Evolutionary conservation across 805 yeast species (phyloP).

Genomic region (Hemisphaericaspora nanyangensis): DNA sequence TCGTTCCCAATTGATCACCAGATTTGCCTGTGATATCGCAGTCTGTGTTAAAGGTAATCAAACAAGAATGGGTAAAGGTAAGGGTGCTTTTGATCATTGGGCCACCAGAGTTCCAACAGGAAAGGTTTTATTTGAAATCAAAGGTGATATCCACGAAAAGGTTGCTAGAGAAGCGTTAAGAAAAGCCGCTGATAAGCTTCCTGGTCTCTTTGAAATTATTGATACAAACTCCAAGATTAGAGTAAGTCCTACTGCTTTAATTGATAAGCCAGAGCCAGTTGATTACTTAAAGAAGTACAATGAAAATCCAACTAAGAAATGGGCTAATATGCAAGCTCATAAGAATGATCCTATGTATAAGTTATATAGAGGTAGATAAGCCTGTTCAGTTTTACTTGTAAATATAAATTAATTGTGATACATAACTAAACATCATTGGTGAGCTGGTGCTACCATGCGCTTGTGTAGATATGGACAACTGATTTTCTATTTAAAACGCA

Average conservation of each 20-base stretch:
- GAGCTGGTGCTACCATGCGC: too few relatives aligned
- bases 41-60: conserved; percentile 97
- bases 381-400: too few relatives aligned
- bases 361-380: conserved; percentile 59
- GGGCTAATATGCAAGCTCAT: conserved; percentile 50
- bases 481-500: too few relatives aligned
- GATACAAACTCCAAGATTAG: conserved; percentile 61
- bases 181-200: conserved; percentile 87
- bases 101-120: conserved; percentile 96
- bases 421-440: too few relatives aligned
- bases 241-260: conserved; percentile 61
- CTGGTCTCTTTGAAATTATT: conserved; percentile 87
- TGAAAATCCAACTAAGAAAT: conserved; percentile 62
- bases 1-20: conserved; percentile 70
- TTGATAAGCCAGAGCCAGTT: conserved; percentile 41
- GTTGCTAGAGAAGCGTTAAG: conserved; percentile 88
- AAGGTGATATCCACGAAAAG: conserved; percentile 75
- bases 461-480: too few relatives aligned
- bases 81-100: conserved; percentile 97
- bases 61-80: conserved; percentile 99
- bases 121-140: conserved; percentile 83
- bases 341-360: conserved; percentile 46
- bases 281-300: conserved; percentile 55
- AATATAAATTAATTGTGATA: too few relatives aligned
- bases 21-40: conserved; percentile 80